A percentile compares a stretch with the other conserved stretches of the same genome.
Evolutionary conservation across 2,329 filamentous ascomycete genomes (phyloP).

Genomic region (Chaetothyriales sp.): DNA sequence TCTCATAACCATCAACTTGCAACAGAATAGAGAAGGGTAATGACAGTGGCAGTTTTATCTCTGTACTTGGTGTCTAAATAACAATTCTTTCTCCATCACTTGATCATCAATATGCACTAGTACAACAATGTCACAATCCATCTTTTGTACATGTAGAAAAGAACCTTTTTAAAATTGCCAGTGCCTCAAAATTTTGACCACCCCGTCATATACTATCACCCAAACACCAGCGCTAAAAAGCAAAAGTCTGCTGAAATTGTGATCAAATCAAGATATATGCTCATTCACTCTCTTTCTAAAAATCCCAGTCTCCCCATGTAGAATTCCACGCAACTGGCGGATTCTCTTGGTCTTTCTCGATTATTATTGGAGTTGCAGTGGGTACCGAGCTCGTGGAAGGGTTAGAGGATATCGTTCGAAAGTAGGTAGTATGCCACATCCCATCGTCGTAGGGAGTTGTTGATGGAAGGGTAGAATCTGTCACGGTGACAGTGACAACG

Average conservation of each 20-base stretch:
- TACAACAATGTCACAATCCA: too few species aligned
- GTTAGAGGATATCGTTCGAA: conserved; percentile 5
- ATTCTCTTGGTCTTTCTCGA: not conserved
- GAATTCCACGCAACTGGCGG: not conserved
- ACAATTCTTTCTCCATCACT: too few species aligned
- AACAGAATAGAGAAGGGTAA: too few species aligned
- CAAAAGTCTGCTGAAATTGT: not conserved
- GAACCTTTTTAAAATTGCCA: too few species aligned
- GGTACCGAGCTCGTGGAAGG: not conserved
- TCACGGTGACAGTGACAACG: conserved; percentile 11
- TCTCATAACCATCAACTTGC: too few species aligned
- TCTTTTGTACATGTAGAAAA: too few species aligned
- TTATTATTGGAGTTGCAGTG: not conserved
- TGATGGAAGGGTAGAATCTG: conserved; percentile 9
- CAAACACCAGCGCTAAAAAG: not conserved
- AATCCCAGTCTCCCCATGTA: not conserved
- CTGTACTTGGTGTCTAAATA: too few species aligned
- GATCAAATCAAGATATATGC: not conserved
- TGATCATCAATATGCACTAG: too few species aligned
- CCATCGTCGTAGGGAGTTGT: conserved; percentile 19
- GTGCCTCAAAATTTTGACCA: too few species aligned
- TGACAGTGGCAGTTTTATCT: too few species aligned
- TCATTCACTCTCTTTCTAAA: not conserved
- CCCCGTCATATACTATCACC: not conserved
- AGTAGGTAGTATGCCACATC: conserved; percentile 21